Conservation (phyloP, 129 eudicot genomes). For the Tagetes erecta region DNA sequence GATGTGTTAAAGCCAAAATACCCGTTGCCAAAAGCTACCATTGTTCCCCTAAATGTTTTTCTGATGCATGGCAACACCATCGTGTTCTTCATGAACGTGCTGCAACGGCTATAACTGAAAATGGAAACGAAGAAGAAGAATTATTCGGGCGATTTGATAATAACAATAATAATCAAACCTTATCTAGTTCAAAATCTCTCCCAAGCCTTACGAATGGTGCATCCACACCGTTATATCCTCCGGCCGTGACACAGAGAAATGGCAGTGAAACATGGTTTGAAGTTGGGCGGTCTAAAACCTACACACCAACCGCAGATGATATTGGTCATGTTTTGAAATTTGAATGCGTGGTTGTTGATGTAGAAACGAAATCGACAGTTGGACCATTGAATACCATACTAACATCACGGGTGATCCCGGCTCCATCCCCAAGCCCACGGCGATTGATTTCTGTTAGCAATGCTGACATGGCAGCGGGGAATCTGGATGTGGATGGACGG, state of each 20-base stretch:
- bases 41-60: conserved; percentile 89
- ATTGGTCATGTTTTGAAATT: conserved; percentile 86
- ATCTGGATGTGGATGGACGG: conserved; percentile 66
- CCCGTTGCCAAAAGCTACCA: conserved; percentile 95
- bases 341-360: conserved; percentile 89
- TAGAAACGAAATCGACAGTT: conserved; percentile 63
- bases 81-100: conserved; percentile 97
- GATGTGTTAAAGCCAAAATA: conserved; percentile 86
- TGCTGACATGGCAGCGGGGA: conserved; percentile 61
- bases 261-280: conserved; percentile 95
- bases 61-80: conserved; percentile 99
- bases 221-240: conserved; percentile 65
- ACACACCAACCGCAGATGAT: conserved; percentile 93
- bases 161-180: conserved; percentile 37
- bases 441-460: conserved; percentile 69
- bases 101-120: conserved; percentile 82
- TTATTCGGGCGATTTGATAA: conserved; percentile 69
- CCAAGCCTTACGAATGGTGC: conserved; percentile 57
- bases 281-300: conserved; percentile 78
- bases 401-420: conserved; percentile 92
- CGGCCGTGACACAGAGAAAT: conserved; percentile 68
- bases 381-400: conserved; percentile 50
- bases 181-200: conserved; percentile 59
- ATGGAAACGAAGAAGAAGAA: conserved; percentile 93
- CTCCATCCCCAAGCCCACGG: conserved; percentile 91